Evolutionary conservation across 148 eudicot species (phyloP).

Genomic region (Heliamphora exappendiculata): DNA sequence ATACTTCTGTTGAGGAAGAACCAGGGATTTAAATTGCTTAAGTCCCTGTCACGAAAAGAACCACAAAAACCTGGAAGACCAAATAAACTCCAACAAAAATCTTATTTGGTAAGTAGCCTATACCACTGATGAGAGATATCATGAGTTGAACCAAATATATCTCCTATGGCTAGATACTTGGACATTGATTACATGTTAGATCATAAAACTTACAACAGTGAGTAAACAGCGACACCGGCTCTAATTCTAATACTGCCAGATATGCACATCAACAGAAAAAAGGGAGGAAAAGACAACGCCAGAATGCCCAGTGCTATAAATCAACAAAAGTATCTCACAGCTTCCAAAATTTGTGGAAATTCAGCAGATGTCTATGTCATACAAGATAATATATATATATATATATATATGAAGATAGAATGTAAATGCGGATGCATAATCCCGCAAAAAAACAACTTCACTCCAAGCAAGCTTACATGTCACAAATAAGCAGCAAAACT

Average conservation of each 20-base stretch:
- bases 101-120: not conserved
- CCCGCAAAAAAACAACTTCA: not conserved
- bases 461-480: not conserved
- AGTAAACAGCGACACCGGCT: not conserved
- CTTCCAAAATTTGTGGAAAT: not conserved
- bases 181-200: not conserved
- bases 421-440: not conserved
- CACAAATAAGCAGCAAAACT: constrained; percentile 1
- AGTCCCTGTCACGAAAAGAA: not conserved
- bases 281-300: not conserved
- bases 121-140: not conserved
- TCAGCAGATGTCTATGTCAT: not conserved
- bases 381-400: not conserved
- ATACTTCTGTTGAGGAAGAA: not conserved
- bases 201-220: not conserved
- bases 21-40: not conserved
- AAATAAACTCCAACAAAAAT: not conserved
- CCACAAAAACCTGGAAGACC: not conserved
- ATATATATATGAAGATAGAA: not conserved
- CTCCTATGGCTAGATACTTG: not conserved
- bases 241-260: not conserved
- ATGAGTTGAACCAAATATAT: not conserved
- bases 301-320: not conserved
- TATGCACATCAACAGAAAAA: not conserved
- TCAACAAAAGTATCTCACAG: not conserved